Conservation (phyloP, 805 yeast genomes). For the Yamadazyma kitorensis region DNA sequence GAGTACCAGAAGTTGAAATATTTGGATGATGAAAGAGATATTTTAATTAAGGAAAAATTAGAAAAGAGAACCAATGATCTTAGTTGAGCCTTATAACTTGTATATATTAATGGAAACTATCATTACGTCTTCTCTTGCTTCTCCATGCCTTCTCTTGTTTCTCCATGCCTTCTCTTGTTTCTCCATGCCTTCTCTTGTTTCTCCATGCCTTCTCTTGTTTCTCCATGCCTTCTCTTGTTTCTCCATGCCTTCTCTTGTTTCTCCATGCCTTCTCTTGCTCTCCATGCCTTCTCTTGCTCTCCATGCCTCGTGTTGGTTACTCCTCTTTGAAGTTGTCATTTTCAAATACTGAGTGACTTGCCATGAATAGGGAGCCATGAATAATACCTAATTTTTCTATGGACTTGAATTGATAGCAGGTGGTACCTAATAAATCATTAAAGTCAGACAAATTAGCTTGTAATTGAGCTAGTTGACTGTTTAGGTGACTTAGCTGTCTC, state of each 20-base stretch:
- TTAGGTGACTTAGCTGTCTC: conserved; percentile 40
- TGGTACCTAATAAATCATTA: conserved; percentile 47
- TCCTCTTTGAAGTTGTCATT: conserved; percentile 26
- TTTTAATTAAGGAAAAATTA: conserved; percentile 55
- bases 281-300: too few relatives aligned
- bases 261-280: too few relatives aligned
- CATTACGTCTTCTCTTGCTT: too few relatives aligned
- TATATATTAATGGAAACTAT: too few relatives aligned
- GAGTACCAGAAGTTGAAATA: conserved; percentile 59
- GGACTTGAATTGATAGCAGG: conserved; percentile 50
- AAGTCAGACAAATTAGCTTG: conserved; percentile 55
- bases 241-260: too few relatives aligned
- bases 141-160: too few relatives aligned
- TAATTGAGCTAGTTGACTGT: conserved; percentile 35
- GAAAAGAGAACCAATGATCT: conserved; percentile 18
- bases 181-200: too few relatives aligned
- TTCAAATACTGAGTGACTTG: conserved; percentile 41
- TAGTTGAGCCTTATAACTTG: too few relatives aligned
- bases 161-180: too few relatives aligned
- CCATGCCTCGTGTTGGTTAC: background rate
- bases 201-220: too few relatives aligned
- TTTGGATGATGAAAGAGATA: conserved; percentile 68
- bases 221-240: too few relatives aligned
- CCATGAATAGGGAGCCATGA: conserved; percentile 53
- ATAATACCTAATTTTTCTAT: conserved; percentile 54